Percentiles rank a stretch among this genome's conserved stretches.
These are phyloP conservation scores for Puya raimondii DNA, from an alignment of 176 grass and related monocot genomes.

Conservation along the genomic window DNA sequence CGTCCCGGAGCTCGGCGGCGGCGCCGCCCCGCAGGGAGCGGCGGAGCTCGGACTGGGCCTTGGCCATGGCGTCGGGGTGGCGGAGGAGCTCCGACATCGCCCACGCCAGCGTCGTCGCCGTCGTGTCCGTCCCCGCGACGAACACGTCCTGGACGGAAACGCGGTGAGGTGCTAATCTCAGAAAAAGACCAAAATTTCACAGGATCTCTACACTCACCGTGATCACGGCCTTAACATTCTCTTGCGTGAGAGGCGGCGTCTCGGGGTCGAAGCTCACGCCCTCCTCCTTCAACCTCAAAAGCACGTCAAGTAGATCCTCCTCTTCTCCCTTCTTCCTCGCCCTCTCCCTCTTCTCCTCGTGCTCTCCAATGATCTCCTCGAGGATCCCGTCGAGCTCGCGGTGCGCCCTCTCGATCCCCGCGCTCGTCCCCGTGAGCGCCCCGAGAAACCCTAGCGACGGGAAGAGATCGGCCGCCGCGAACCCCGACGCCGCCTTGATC, in stretches of 20 bases:
- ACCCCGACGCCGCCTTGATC: slow-evolving; percentile 13
- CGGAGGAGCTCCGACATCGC: slow-evolving; percentile 59
- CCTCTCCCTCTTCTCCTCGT: slow-evolving; percentile 18
- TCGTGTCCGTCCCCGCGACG: slow-evolving; percentile 35
- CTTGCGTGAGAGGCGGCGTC: slow-evolving; percentile 17
- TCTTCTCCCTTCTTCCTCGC: slow-evolving; percentile 1
- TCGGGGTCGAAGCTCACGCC: slow-evolving; percentile 14
- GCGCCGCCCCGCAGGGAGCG: slow-evolving; percentile 32
- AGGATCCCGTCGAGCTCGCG: slow-evolving; percentile 33
- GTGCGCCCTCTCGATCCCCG: slow-evolving; percentile 19
- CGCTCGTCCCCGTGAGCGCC: neutral
- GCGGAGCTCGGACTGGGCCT: slow-evolving; percentile 29
- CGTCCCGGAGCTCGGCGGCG: slow-evolving; percentile 18
- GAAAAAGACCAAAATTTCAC: slow-evolving; percentile 28
- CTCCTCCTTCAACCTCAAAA: slow-evolving; percentile 39
- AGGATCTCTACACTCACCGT: too few relatives aligned
- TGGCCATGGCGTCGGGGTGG: slow-evolving; percentile 37
- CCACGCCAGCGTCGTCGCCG: slow-evolving; percentile 62
- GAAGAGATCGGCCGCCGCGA: slow-evolving; percentile 36
- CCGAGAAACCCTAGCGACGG: slow-evolving; percentile 27
- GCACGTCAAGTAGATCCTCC: neutral
- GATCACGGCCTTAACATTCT: too few relatives aligned
- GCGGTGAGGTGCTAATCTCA: too few relatives aligned
- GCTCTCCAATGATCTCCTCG: slow-evolving; percentile 50
- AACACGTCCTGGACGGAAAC: slow-evolving; percentile 35